Evolutionary conservation across 306 rosid genomes (phyloP).

Genomic region (Potentilla sterilis): DNA sequence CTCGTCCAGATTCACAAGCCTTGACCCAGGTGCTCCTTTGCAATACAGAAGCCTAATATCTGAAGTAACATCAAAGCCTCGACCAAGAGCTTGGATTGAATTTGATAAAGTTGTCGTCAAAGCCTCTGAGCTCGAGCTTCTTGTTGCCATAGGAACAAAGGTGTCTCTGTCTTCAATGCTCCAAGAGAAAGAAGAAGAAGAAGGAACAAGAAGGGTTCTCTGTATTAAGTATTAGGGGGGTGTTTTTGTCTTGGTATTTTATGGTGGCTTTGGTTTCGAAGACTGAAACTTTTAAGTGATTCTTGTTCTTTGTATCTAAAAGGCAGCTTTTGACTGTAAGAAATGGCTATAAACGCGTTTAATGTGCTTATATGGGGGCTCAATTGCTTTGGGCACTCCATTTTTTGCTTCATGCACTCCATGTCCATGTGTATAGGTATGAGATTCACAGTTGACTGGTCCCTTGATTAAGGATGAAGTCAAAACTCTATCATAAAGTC

Average conservation of each 20-base stretch:
- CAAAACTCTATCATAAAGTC: not conserved
- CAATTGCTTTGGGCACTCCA: not conserved
- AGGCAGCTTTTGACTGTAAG: conserved; percentile 50
- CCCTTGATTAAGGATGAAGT: not conserved
- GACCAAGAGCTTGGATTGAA: conserved; percentile 91
- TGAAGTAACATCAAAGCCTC: conserved; percentile 94
- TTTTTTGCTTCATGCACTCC: not conserved
- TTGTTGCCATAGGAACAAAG: conserved; percentile 32
- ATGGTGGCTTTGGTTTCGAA: conserved; percentile 26
- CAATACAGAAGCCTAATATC: conserved; percentile 93
- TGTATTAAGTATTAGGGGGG: not conserved
- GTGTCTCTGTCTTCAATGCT: conserved; percentile 23
- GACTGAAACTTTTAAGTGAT: not conserved
- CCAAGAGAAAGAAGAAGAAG: not conserved
- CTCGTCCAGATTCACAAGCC: conserved; percentile 67
- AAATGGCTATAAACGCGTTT: conserved; percentile 54
- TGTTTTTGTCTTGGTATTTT: not conserved
- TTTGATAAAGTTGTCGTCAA: conserved; percentile 60
- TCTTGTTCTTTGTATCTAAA: conserved; percentile 26
- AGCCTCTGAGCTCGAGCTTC: conserved; percentile 47
- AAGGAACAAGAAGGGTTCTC: not conserved
- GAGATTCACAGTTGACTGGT: conserved; percentile 40
- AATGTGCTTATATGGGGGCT: not conserved
- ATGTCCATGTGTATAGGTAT: not conserved
- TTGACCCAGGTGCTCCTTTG: conserved; percentile 89